Conservation (phyloP, 1,139 yeast genomes). For the Blastobotrys proliferans region DNA sequence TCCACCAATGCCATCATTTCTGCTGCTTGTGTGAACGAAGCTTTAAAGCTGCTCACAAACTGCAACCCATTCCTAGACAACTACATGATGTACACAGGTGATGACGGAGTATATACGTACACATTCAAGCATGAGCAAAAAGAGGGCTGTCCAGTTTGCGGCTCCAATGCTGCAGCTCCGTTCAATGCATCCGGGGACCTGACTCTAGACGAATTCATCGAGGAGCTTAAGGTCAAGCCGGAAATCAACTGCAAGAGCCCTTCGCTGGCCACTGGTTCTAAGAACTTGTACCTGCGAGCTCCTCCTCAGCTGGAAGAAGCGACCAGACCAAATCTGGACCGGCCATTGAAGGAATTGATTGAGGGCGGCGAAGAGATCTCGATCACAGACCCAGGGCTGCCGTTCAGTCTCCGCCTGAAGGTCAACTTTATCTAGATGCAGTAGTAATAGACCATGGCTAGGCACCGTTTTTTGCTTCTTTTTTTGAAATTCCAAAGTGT, state of each 20-base stretch:
- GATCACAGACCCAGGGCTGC: constrained; percentile 55
- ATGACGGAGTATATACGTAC: constrained; percentile 69
- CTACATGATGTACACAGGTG: constrained; percentile 85
- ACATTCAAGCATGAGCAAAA: constrained; percentile 61
- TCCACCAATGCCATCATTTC: constrained; percentile 93
- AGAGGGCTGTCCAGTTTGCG: constrained; percentile 73
- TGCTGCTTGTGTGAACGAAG: constrained; percentile 86
- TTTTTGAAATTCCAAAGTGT: too few relatives aligned
- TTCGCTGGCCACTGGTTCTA: constrained; percentile 45
- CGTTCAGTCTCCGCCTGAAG: constrained; percentile 40
- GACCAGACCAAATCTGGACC: constrained; percentile 46
- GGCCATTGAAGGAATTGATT: constrained; percentile 40
- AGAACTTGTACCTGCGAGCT: constrained; percentile 46
- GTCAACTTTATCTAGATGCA: constrained; percentile 22
- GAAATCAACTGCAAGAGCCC: constrained; percentile 47
- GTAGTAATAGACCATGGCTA: too few relatives aligned
- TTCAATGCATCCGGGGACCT: constrained; percentile 39
- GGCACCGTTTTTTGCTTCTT: too few relatives aligned
- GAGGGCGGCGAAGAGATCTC: constrained; percentile 47
- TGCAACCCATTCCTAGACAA: constrained; percentile 67
- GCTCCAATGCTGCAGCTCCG: constrained; percentile 40
- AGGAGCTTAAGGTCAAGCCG: constrained; percentile 32
- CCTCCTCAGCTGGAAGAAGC: constrained; percentile 50
- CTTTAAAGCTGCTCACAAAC: constrained; percentile 69
- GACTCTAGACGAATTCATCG: constrained; percentile 47